phyloP scores from a whole-genome alignment of 495 filamentous ascomycete species.

The Tetracladium marchalianum region DNA sequence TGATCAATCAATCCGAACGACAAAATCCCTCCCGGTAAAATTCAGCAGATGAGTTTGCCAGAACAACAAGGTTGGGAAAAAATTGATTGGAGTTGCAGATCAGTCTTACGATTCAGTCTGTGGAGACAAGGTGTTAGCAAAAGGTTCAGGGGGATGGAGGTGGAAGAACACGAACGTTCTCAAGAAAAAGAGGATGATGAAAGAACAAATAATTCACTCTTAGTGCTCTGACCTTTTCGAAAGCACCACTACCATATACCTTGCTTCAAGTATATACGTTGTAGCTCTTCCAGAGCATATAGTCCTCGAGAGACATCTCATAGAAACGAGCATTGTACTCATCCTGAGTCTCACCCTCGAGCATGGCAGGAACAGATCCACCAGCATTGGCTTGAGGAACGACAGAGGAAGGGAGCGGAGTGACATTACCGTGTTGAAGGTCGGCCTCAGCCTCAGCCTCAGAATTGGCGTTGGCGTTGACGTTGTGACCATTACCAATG shows the following conservation, averaged over 20 bases:
- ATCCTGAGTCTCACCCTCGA: background rate
- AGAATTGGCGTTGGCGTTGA: too few species aligned
- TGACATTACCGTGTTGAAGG: slow-evolving; percentile 2
- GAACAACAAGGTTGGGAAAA: too few species aligned
- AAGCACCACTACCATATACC: too few species aligned
- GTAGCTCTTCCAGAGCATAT: background rate
- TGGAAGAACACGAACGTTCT: background rate
- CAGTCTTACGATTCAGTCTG: too few species aligned
- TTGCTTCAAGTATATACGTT: background rate
- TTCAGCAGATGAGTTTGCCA: too few species aligned
- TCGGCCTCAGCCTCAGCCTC: background rate
- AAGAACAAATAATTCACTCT: background rate
- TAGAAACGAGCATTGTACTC: background rate
- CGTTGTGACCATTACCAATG: background rate
- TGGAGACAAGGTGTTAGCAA: background rate
- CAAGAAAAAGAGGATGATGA: background rate
- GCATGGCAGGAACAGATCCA: background rate
- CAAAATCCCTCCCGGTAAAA: too few species aligned
- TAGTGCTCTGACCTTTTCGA: too few species aligned
- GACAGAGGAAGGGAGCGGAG: background rate
- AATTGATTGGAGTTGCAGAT: too few species aligned
- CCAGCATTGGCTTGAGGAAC: background rate
- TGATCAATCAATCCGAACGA: too few species aligned
- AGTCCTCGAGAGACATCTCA: background rate
- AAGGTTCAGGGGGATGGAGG: background rate